Conservation (phyloP, 2,329 filamentous ascomycete species). For the Raffaelea deltoideospora region DNA sequence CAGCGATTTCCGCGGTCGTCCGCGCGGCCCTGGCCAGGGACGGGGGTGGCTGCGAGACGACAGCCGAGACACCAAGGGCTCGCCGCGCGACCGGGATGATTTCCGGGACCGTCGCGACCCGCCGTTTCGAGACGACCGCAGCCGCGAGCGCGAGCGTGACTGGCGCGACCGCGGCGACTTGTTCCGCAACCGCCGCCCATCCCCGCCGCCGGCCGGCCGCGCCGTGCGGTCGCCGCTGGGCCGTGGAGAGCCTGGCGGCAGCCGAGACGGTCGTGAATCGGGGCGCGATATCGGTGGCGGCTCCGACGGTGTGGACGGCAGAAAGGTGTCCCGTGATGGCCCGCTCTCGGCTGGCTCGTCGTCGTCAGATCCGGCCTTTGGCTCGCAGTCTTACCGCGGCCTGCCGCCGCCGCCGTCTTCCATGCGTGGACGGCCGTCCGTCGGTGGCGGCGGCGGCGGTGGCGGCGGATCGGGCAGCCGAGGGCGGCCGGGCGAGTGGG, state of each 20-base stretch:
- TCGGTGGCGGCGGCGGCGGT: conserved; percentile 30
- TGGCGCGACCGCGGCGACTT: conserved; percentile 36
- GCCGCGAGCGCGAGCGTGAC: conserved; percentile 39
- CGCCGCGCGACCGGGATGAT: conserved; percentile 36
- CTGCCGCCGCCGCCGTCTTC: conserved; percentile 42
- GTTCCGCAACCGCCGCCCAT: conserved; percentile 44
- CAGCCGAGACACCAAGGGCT: conserved; percentile 38
- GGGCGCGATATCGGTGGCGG: no score
- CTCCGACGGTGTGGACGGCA: no score
- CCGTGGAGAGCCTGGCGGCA: conserved; percentile 35
- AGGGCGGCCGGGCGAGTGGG: conserved; percentile 33
- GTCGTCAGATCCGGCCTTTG: conserved; percentile 51
- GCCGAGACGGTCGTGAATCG: conserved; percentile 46
- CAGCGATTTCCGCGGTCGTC: conserved; percentile 47
- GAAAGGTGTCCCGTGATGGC: conserved; percentile 59
- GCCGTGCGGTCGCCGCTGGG: conserved; percentile 36
- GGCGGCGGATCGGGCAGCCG: no score
- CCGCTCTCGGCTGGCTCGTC: conserved; percentile 57
- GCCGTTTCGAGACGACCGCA: conserved; percentile 25
- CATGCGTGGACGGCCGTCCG: conserved; percentile 29
- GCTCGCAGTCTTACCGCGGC: conserved; percentile 38
- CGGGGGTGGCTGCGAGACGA: conserved; percentile 47
- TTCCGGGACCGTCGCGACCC: not conserved
- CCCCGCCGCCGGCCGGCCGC: conserved; percentile 41
- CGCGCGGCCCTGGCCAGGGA: conserved; percentile 40